A percentile compares a stretch with the other conserved stretches of the same genome.
phyloP scores from a whole-genome alignment of 768 basidiomycete species.

The Tricholoma matsutake region DNA sequence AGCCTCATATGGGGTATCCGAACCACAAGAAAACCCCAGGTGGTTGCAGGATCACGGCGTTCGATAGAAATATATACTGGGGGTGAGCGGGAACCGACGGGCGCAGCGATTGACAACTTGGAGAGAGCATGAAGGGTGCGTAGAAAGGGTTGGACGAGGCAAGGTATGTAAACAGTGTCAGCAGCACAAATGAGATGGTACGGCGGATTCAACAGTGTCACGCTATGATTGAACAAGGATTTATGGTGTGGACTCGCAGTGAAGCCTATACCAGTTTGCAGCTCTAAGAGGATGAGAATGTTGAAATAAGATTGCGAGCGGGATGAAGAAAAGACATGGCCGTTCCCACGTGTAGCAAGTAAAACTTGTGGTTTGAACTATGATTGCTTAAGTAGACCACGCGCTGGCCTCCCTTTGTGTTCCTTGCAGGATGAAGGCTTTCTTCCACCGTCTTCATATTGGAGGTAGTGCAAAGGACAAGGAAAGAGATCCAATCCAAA shows the following conservation, averaged over 20 bases:
- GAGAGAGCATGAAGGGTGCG: conserved; percentile 59
- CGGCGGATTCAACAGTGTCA: conserved; percentile 41
- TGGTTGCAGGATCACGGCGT: conserved; percentile 62
- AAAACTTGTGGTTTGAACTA: neutral
- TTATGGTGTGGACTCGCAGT: too few species aligned
- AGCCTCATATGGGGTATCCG: conserved; percentile 61
- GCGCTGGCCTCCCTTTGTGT: too few species aligned
- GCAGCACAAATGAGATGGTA: conserved; percentile 80
- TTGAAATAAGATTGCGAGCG: conserved; percentile 20
- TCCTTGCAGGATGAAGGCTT: conserved; percentile 66
- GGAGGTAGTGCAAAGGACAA: conserved; percentile 64
- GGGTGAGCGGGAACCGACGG: conserved; percentile 34
- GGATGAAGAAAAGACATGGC: too few species aligned
- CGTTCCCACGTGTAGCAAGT: neutral
- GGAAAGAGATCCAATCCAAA: conserved; percentile 45
- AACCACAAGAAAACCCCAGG: conserved; percentile 53
- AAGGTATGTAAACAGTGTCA: conserved; percentile 72
- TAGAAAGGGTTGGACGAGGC: conserved; percentile 67
- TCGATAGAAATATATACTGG: conserved; percentile 68
- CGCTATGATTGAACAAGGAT: conserved; percentile 17
- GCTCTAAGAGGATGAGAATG: too few species aligned
- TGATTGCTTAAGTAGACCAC: neutral
- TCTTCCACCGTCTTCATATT: conserved; percentile 73
- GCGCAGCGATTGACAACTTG: conserved; percentile 29
- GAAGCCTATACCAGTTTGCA: too few species aligned